Evolutionary conservation across 2,329 filamentous ascomycete species (phyloP), one percentile per base, ranked within the genome.

Genomic region (Fusarium sororula): DNA sequence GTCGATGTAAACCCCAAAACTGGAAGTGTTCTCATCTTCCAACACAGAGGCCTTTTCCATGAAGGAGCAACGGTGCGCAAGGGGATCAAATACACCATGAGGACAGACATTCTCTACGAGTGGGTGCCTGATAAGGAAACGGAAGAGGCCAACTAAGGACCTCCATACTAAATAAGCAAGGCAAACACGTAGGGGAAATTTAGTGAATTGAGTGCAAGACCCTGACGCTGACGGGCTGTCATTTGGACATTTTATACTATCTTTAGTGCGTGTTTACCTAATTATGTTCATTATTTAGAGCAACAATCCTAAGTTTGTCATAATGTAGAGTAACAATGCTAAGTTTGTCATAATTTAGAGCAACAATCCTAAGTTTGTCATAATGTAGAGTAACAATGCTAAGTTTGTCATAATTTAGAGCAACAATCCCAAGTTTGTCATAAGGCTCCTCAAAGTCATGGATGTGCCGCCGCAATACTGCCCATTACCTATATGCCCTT

Each of bases 21-120:
- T 2, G 89, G 89, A 4, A 83, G 88, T n/a, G 87, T 90, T 5
- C 80, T 91, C 41, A 86, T 91, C 54, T 91, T 91, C 72, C 89
- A 91, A 78, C 89, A 91, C 71, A 73, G 76, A 4, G 73, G 82
- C 5, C 79, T 91, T 14, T 80, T 83, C 24, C 89, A 91, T 74
- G 86, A 86, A 39, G 89, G 89, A 1, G 87, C 88, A 62, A 81
- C 84, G 28, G 89, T 91, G 1, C 73, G 79, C 14, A 75, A 78
- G 20, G 89, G 89, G 0, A 81, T 81, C 8, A 91, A 91, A 82
- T 90, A 88, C 74, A 89, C 87, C 10, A 84, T 90, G 81, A 82
- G 89, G 68, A 87, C 85, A 20, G 88, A 90, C 74, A 83, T 90
- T 54, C 80, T 90, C 79, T 89, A 88, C 69, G 78, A 83, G 66